phyloP scores from a whole-genome alignment of 352 stramenopile species.

The Pythium pyrilobum region DNA sequence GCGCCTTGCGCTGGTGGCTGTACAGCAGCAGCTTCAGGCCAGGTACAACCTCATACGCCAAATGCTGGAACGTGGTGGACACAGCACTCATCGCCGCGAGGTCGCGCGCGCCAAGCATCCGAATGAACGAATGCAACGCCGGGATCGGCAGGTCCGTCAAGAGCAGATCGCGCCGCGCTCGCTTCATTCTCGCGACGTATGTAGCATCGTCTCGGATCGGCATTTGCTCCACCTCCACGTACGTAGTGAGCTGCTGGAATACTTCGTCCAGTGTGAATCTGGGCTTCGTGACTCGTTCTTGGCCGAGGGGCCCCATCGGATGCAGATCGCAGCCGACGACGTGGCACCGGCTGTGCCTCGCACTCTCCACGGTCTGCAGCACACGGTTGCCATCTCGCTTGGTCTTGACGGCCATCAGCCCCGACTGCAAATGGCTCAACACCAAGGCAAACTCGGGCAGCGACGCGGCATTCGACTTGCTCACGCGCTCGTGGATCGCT shows the following conservation, averaged over 20 bases:
- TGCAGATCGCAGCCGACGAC: slow-evolving; percentile 64
- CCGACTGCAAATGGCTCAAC: slow-evolving; percentile 48
- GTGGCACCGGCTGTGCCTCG: slow-evolving; percentile 45
- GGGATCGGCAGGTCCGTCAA: slow-evolving; percentile 64
- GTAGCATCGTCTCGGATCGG: slow-evolving; percentile 58
- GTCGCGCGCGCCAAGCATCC: slow-evolving; percentile 52
- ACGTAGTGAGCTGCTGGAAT: slow-evolving; percentile 57
- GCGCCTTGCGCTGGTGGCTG: slow-evolving; percentile 59
- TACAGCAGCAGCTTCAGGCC: slow-evolving; percentile 69
- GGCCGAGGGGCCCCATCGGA: slow-evolving; percentile 10
- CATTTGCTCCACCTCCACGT: slow-evolving; percentile 57
- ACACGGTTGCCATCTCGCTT: background rate
- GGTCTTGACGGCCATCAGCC: slow-evolving; percentile 26
- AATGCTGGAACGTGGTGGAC: slow-evolving; percentile 71
- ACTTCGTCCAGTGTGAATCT: slow-evolving; percentile 56
- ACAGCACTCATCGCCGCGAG: slow-evolving; percentile 53
- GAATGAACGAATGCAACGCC: slow-evolving; percentile 51
- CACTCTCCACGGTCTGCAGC: slow-evolving; percentile 22
- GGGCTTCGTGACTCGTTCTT: slow-evolving; percentile 1
- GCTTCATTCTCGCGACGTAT: slow-evolving; percentile 51
- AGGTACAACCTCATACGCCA: slow-evolving; percentile 80
- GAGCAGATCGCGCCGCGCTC: slow-evolving; percentile 24
- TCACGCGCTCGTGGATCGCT: slow-evolving; percentile 29
- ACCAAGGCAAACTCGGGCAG: slow-evolving; percentile 60
- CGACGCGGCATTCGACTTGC: slow-evolving; percentile 14